phyloP scores from a whole-genome alignment of 768 basidiomycete genomes.

The Dioszegia aurantiaca region DNA sequence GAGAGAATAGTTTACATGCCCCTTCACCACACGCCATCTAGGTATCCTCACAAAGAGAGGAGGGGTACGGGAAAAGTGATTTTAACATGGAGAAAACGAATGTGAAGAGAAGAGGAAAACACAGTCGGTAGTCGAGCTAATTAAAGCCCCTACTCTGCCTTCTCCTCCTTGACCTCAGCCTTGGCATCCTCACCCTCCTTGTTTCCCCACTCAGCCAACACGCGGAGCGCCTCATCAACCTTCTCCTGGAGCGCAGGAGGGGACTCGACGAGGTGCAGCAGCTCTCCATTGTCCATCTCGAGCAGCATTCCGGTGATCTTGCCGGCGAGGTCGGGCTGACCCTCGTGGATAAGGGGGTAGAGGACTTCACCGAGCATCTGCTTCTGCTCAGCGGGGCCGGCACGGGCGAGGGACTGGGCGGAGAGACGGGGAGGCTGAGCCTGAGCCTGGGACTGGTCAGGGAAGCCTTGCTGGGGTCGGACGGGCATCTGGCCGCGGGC shows the following conservation, averaged over 20 bases:
- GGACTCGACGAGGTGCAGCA: slow-evolving; percentile 81
- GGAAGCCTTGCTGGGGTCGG: slow-evolving; percentile 52
- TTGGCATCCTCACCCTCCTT: slow-evolving; percentile 30
- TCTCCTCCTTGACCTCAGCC: slow-evolving; percentile 15
- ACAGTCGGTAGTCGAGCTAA: slow-evolving; percentile 2
- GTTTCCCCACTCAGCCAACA: slow-evolving; percentile 77
- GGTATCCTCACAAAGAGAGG: not conserved
- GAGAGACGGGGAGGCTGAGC: slow-evolving; percentile 59
- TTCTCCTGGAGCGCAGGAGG: slow-evolving; percentile 80
- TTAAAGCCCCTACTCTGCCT: slow-evolving; percentile 8
- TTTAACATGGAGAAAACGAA: not conserved
- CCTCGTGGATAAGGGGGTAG: slow-evolving; percentile 81
- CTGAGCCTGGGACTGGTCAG: slow-evolving; percentile 47
- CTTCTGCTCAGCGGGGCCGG: slow-evolving; percentile 82
- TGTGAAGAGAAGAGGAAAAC: not conserved
- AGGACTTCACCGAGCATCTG: slow-evolving; percentile 97
- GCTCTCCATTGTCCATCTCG: slow-evolving; percentile 96
- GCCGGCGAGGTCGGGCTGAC: slow-evolving; percentile 89
- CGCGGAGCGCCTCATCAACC: slow-evolving; percentile 84
- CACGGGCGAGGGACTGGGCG: slow-evolving; percentile 62
- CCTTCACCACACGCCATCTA: slow-evolving; percentile 12
- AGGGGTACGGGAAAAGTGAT: not conserved
- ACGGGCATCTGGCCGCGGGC: slow-evolving; percentile 39
- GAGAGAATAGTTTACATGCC: slow-evolving; percentile 16
- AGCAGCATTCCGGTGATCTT: slow-evolving; percentile 99